Evolutionary conservation across 495 filamentous ascomycete genomes (phyloP).

Genomic region (Rhizodiscina lignyota): DNA sequence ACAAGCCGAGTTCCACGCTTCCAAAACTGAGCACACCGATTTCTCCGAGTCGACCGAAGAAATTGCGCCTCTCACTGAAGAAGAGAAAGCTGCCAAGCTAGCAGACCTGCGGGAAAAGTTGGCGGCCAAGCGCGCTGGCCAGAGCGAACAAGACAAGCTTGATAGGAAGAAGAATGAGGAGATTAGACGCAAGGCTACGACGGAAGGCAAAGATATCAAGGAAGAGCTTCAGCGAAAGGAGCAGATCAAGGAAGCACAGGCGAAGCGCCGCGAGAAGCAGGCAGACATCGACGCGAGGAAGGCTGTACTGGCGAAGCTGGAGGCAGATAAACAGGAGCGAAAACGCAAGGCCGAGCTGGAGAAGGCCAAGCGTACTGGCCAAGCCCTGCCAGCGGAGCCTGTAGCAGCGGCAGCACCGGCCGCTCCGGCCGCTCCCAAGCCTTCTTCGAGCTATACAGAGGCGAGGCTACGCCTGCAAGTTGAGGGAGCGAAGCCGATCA

Average conservation of each 20-base stretch:
- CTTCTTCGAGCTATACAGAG: slow-evolving; percentile 53
- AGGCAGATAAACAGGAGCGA: slow-evolving; percentile 75
- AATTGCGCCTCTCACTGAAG: slow-evolving; percentile 75
- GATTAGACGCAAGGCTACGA: slow-evolving; percentile 51
- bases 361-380: slow-evolving; percentile 68
- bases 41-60: slow-evolving; percentile 90
- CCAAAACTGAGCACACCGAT: slow-evolving; percentile 58
- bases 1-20: slow-evolving; percentile 76
- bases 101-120: slow-evolving; percentile 56
- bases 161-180: slow-evolving; percentile 88
- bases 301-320: slow-evolving; percentile 79
- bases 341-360: slow-evolving; percentile 66
- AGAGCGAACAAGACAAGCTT: slow-evolving; percentile 58
- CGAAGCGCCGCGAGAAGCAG: slow-evolving; percentile 71
- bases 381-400: slow-evolving; percentile 31
- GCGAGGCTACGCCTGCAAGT: slow-evolving; percentile 72
- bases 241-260: slow-evolving; percentile 71
- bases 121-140: slow-evolving; percentile 53
- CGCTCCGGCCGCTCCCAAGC: slow-evolving; percentile 32
- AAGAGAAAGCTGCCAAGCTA: slow-evolving; percentile 70
- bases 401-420: slow-evolving; percentile 9
- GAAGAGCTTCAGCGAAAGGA: slow-evolving; percentile 68
- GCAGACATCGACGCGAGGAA: slow-evolving; percentile 78
- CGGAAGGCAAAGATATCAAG: slow-evolving; percentile 22
- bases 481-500: slow-evolving; percentile 48